Evolutionary conservation across 202 grass and related monocot genomes (phyloP).

Genomic region (Setaria italica): DNA sequence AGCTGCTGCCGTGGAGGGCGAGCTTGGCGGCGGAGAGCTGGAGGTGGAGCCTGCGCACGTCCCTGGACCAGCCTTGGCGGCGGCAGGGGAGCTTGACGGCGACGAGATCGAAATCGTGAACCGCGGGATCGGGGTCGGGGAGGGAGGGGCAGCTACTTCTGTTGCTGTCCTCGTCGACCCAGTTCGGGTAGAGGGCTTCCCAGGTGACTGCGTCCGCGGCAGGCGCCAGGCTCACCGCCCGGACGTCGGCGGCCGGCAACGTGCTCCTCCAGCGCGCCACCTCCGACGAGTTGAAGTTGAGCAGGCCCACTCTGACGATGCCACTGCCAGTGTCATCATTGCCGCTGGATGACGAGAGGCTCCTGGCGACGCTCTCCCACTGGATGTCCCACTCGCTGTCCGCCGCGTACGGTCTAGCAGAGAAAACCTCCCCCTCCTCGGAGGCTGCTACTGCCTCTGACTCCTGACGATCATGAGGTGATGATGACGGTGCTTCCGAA

Average conservation of each 20-base stretch:
- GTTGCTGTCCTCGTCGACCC: constrained; percentile 66
- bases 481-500: not conserved
- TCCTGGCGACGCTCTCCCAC: constrained; percentile 51
- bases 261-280: constrained; percentile 52
- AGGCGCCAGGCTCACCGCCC: constrained; percentile 52
- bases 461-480: not conserved
- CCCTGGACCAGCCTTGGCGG: constrained; percentile 53
- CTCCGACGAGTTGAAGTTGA: constrained; percentile 78
- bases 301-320: constrained; percentile 53
- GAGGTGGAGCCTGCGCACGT: constrained; percentile 82
- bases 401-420: constrained; percentile 45
- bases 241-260: constrained; percentile 30
- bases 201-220: constrained; percentile 64
- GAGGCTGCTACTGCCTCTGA: not conserved
- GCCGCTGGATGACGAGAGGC: not conserved
- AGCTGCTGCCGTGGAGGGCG: constrained; percentile 22
- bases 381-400: constrained; percentile 35
- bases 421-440: constrained; percentile 17
- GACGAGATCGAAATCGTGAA: constrained; percentile 56
- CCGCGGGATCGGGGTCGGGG: constrained; percentile 49
- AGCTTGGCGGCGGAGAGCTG: constrained; percentile 85
- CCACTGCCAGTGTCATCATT: not conserved
- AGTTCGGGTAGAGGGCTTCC: constrained; percentile 72
- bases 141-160: constrained; percentile 66
- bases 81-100: constrained; percentile 82